A percentile compares a stretch with the other conserved stretches of the same genome.
These are phyloP conservation scores for Trichosanthes cucumerina DNA, from an alignment of 306 rosid genomes.

Conservation along the genomic window DNA sequence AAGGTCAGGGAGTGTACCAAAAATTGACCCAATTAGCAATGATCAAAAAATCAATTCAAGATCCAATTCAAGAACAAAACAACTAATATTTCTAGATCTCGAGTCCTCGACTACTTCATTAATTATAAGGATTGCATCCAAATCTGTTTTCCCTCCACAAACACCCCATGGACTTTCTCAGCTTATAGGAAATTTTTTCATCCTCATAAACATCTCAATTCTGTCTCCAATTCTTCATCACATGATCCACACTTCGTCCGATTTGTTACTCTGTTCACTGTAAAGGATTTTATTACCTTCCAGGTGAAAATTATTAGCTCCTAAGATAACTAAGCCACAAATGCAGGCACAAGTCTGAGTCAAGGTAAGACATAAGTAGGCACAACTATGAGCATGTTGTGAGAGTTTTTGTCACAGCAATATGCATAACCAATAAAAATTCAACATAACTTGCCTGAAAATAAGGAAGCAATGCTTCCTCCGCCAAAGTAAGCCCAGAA, in stretches of 20 bases:
- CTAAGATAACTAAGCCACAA: neutral
- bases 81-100: neutral
- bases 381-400: neutral
- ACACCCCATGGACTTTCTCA: neutral
- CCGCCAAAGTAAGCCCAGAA: constrained; percentile 32
- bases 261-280: neutral
- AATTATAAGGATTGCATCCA: neutral
- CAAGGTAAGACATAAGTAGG: neutral
- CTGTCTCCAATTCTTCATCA: neutral
- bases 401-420: neutral
- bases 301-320: neutral
- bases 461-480: constrained; percentile 91
- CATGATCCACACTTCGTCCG: neutral
- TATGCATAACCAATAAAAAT: neutral
- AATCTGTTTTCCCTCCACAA: neutral
- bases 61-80: neutral
- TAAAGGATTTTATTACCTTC: neutral
- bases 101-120: neutral
- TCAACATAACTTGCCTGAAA: constrained; percentile 62
- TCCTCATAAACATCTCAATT: neutral
- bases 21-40: neutral
- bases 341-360: neutral
- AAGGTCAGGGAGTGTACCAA: neutral
- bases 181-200: neutral
- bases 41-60: neutral